phyloP scores from a whole-genome alignment of 192 early-diverging fungal genomes.

The Gryganskiella cystojenkinii region DNA sequence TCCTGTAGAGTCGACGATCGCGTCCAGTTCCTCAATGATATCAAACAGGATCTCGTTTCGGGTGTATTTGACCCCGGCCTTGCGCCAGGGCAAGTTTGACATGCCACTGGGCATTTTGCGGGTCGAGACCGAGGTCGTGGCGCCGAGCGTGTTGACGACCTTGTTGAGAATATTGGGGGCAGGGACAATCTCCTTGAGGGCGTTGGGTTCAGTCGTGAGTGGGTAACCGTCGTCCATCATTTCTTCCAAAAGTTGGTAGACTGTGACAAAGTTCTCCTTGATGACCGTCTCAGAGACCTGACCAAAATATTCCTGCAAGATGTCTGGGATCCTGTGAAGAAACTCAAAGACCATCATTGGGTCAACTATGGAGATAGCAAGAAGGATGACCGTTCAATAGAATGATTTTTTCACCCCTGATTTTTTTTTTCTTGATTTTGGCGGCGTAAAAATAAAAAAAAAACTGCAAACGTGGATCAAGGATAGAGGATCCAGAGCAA shows the following conservation, averaged over 20 bases:
- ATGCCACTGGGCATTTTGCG: slow-evolving; percentile 71
- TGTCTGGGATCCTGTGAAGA: slow-evolving; percentile 81
- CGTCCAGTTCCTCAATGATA: slow-evolving; percentile 90
- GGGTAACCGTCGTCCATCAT: slow-evolving; percentile 93
- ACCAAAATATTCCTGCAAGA: slow-evolving; percentile 87
- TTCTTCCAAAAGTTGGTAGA: slow-evolving; percentile 93
- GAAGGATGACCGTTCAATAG: neutral
- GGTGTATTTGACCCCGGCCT: slow-evolving; percentile 85
- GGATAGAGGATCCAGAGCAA: neutral
- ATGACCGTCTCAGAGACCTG: slow-evolving; percentile 83
- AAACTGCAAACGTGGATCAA: slow-evolving; percentile 7
- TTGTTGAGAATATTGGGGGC: slow-evolving; percentile 87
- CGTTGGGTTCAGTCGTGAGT: slow-evolving; percentile 87
- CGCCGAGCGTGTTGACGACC: slow-evolving; percentile 87
- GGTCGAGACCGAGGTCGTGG: slow-evolving; percentile 47
- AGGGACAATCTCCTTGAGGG: slow-evolving; percentile 87
- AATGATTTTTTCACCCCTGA: neutral
- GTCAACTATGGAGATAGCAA: slow-evolving; percentile 61
- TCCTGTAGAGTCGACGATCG: slow-evolving; percentile 80
- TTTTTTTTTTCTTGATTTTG: no score
- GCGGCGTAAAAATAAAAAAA: no score
- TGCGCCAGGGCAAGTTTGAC: slow-evolving; percentile 89
- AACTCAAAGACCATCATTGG: slow-evolving; percentile 89
- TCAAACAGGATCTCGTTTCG: slow-evolving; percentile 97
- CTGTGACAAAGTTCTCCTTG: slow-evolving; percentile 93